Percentiles rank a stretch among this genome's conserved stretches.
Evolutionary conservation across 257 asterid species (phyloP).

Genomic region (Jacaranda mimosifolia): DNA sequence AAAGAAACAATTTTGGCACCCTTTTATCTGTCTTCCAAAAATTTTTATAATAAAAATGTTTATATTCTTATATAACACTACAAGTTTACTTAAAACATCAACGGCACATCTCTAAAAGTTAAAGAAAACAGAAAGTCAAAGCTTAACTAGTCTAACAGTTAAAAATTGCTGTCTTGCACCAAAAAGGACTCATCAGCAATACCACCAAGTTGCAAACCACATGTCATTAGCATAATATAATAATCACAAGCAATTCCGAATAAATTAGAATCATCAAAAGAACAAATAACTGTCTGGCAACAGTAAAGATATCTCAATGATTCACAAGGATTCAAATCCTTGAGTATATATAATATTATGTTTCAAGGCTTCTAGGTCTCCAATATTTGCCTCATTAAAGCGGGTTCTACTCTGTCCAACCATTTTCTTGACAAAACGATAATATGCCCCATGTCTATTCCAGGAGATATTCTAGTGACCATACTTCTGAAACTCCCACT

Average conservation of each 20-base stretch:
- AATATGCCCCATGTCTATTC: not conserved
- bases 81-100: no score
- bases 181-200: not conserved
- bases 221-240: not conserved
- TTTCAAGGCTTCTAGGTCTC: constrained; percentile 15
- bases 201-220: not conserved
- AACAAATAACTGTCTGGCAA: constrained; percentile 1
- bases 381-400: constrained; percentile 20
- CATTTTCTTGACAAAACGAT: constrained; percentile 29
- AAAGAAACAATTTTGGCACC: no score
- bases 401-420: constrained; percentile 4
- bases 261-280: not conserved
- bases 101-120: no score
- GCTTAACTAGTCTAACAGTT: no score
- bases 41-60: no score
- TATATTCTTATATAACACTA: no score
- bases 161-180: not conserved
- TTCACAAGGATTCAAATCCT: constrained; percentile 29
- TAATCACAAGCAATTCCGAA: constrained; percentile 1
- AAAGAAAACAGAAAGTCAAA: not conserved
- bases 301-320: constrained; percentile 1
- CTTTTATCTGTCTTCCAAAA: no score
- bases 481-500: constrained; percentile 98
- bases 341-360: constrained; percentile 12
- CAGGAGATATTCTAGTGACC: constrained; percentile 68